These are phyloP conservation scores for Sphenostylis stenocarpa DNA, from an alignment of 306 rosid species.

Conservation along the genomic window DNA sequence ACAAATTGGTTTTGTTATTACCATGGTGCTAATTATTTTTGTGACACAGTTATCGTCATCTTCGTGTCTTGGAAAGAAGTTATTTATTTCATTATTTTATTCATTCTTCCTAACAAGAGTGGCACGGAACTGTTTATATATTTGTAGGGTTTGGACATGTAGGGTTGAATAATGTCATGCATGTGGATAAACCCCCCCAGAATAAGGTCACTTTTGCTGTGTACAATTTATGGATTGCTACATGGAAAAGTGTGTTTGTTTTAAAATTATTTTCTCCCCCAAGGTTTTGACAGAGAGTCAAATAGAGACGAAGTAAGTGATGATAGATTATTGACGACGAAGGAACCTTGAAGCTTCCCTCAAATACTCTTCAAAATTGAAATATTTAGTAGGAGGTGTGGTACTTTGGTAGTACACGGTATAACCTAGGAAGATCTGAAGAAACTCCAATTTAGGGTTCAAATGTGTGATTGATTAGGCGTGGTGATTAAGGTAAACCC, in stretches of 20 bases:
- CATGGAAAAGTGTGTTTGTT: not conserved
- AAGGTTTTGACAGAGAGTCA: conserved; percentile 41
- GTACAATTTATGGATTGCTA: not conserved
- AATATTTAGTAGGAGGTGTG: not conserved
- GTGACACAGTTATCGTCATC: not conserved
- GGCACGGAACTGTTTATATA: not conserved
- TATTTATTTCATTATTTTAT: not conserved
- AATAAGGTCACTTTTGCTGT: conserved; percentile 28
- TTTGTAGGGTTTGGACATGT: not conserved
- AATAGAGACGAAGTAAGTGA: conserved; percentile 25
- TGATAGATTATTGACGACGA: conserved; percentile 1
- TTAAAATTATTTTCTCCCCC: conserved; percentile 1
- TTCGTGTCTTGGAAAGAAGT: not conserved
- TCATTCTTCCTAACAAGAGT: not conserved
- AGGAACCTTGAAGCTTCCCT: conserved; percentile 34
- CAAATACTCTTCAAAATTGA: conserved; percentile 11
- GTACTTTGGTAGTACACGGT: not conserved
- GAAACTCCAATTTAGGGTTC: conserved; percentile 26
- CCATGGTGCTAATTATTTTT: no score
- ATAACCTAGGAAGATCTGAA: not conserved
- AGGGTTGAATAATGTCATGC: not conserved
- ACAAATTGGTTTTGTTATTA: no score
- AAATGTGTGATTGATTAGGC: conserved; percentile 1
- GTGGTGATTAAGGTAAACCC: conserved; percentile 29
- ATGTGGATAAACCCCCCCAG: not conserved